These are phyloP conservation scores for Yueomyces sp. DNA, from an alignment of 805 yeast genomes.

Conservation along the genomic window DNA sequence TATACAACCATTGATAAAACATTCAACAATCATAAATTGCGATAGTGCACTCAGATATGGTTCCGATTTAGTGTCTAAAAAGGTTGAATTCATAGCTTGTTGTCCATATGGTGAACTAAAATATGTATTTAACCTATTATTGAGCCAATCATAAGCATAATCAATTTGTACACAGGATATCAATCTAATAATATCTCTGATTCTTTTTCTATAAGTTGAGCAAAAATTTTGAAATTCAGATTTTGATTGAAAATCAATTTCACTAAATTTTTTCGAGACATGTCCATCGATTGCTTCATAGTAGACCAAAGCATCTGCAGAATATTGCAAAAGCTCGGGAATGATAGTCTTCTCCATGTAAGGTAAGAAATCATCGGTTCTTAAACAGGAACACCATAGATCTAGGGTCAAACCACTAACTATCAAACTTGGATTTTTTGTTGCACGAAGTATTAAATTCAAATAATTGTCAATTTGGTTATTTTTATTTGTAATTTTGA, in stretches of 20 bases:
- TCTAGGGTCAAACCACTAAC: slow-evolving; percentile 83
- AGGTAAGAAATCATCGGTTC: slow-evolving; percentile 59
- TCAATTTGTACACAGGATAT: slow-evolving; percentile 77
- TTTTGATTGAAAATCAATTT: slow-evolving; percentile 77
- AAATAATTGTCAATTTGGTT: slow-evolving; percentile 56
- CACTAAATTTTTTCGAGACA: slow-evolving; percentile 50
- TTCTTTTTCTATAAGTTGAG: slow-evolving; percentile 64
- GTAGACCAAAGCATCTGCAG: slow-evolving; percentile 67
- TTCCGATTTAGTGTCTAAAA: slow-evolving; percentile 43
- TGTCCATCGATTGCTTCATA: slow-evolving; percentile 59
- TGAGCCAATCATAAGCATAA: slow-evolving; percentile 73
- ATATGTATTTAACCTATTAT: slow-evolving; percentile 53
- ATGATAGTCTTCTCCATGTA: slow-evolving; percentile 33
- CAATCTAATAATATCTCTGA: slow-evolving; percentile 83
- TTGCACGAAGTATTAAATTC: slow-evolving; percentile 63
- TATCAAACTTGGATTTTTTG: slow-evolving; percentile 74
- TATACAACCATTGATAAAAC: slow-evolving; percentile 81
- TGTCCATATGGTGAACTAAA: slow-evolving; percentile 61
- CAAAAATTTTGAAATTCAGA: slow-evolving; percentile 71
- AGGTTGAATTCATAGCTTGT: slow-evolving; percentile 41
- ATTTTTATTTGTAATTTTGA: slow-evolving; percentile 36
- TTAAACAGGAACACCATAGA: slow-evolving; percentile 83
- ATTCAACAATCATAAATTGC: slow-evolving; percentile 77
- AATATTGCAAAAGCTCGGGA: slow-evolving; percentile 57
- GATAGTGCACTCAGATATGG: slow-evolving; percentile 67